phyloP scores from a whole-genome alignment of 345 rosid genomes.

The Eutrema heterophyllum region DNA sequence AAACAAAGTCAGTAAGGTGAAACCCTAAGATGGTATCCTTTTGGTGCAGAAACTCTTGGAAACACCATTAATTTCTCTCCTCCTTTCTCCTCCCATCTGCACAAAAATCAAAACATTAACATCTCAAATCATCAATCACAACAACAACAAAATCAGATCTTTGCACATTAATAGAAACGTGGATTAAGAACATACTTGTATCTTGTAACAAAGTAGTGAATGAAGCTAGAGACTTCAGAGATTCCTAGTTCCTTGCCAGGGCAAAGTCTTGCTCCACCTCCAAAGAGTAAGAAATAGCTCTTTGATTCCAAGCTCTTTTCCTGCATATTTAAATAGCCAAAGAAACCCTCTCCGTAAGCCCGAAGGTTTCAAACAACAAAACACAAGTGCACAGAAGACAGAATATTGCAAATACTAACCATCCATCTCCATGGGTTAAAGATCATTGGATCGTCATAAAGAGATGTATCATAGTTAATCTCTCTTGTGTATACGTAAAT shows the following conservation, averaged over 20 bases:
- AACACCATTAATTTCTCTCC: slow-evolving; percentile 64
- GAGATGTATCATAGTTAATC: slow-evolving; percentile 58
- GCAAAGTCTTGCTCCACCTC: slow-evolving; percentile 87
- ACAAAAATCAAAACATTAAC: slow-evolving; percentile 3
- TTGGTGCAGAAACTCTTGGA: slow-evolving; percentile 94
- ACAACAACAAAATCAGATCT: background rate
- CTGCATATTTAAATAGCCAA: slow-evolving; percentile 34
- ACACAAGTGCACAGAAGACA: background rate
- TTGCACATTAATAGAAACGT: background rate
- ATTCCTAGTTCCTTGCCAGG: slow-evolving; percentile 96
- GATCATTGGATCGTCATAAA: slow-evolving; percentile 60
- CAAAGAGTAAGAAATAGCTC: slow-evolving; percentile 58
- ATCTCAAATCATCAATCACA: background rate
- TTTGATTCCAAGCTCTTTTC: slow-evolving; percentile 62
- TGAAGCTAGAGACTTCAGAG: slow-evolving; percentile 79
- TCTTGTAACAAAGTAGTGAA: slow-evolving; percentile 84
- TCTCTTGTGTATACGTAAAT: slow-evolving; percentile 89
- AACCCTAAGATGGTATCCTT: slow-evolving; percentile 75
- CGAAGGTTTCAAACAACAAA: background rate
- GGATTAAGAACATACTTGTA: slow-evolving; percentile 46
- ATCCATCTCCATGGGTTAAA: slow-evolving; percentile 99
- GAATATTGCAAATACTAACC: slow-evolving; percentile 30
- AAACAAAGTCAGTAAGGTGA: slow-evolving; percentile 40
- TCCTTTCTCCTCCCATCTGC: slow-evolving; percentile 93
- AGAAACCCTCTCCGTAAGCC: background rate